Evolutionary conservation across 2,329 filamentous ascomycete species (phyloP).

Genomic region (Xylariaceae sp.): DNA sequence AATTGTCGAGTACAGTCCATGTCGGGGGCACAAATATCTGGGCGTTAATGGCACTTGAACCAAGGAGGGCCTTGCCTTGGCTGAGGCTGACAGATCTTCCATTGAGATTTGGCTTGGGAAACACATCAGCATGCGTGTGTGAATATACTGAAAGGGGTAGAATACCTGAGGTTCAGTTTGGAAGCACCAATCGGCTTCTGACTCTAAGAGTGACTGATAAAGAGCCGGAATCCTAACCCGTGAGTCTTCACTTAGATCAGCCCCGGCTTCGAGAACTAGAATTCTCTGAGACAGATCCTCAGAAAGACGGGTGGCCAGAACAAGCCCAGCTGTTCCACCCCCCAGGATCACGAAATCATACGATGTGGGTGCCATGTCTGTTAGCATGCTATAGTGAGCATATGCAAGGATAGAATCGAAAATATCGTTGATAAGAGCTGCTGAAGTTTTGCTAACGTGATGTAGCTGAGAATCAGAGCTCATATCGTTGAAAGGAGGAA

Average conservation of each 20-base stretch:
- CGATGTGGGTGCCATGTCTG: not conserved
- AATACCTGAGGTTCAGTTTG: conserved; percentile 7
- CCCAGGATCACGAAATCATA: conserved; percentile 2
- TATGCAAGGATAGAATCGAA: too few species aligned
- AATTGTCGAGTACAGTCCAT: conserved; percentile 33
- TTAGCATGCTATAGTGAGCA: too few species aligned
- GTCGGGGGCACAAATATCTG: conserved; percentile 5
- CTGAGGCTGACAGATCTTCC: not conserved
- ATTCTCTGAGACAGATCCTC: conserved; percentile 8
- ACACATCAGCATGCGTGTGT: not conserved
- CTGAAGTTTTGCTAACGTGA: too few species aligned
- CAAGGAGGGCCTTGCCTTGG: conserved; percentile 10
- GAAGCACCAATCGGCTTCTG: conserved; percentile 10
- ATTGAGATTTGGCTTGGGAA: not conserved
- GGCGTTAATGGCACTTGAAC: conserved; percentile 11
- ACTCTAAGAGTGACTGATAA: not conserved
- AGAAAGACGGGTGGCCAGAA: conserved; percentile 11
- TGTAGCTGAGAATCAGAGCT: too few species aligned
- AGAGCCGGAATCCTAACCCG: conserved; percentile 7
- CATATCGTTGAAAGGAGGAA: too few species aligned
- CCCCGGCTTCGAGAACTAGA: conserved; percentile 18
- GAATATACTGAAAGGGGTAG: not conserved
- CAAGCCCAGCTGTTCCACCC: conserved; percentile 8
- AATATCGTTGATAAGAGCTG: too few species aligned
- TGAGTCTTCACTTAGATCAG: conserved; percentile 2